phyloP scores from a whole-genome alignment of 2,329 filamentous ascomycete species.

The Cladosporium sp. region DNA sequence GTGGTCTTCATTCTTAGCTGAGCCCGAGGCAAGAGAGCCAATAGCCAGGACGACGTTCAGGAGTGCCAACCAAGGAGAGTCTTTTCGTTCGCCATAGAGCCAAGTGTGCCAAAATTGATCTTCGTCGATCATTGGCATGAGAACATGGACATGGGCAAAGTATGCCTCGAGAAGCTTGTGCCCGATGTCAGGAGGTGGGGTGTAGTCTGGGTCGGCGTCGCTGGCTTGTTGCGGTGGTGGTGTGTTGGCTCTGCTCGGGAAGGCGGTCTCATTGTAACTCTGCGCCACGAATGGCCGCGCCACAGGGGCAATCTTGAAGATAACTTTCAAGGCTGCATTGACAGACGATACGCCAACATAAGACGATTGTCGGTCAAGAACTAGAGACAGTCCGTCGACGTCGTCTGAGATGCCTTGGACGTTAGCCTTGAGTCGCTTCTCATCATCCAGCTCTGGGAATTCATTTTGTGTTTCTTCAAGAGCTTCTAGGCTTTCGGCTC shows the following conservation, averaged over 20 bases:
- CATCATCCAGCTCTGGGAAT: conserved; percentile 60
- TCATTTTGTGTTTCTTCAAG: conserved; percentile 58
- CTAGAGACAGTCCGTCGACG: conserved; percentile 29
- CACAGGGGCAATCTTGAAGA: conserved; percentile 28
- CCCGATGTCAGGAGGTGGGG: conserved; percentile 26
- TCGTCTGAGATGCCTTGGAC: conserved; percentile 38
- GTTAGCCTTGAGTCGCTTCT: conserved; percentile 35
- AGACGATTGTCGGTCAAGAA: conserved; percentile 27
- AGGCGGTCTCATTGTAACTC: conserved; percentile 23
- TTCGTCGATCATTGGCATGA: conserved; percentile 33
- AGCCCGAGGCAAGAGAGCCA: conserved; percentile 26
- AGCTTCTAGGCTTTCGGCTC: conserved; percentile 50
- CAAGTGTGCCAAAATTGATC: conserved; percentile 29
- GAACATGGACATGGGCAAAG: conserved; percentile 27
- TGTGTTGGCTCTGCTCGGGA: conserved; percentile 25
- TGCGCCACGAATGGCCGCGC: conserved; percentile 24
- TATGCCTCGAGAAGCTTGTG: conserved; percentile 29
- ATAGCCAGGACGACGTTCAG: conserved; percentile 31
- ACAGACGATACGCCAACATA: conserved; percentile 31
- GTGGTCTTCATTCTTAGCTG: conserved; percentile 26
- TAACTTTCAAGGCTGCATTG: conserved; percentile 30
- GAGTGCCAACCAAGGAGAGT: conserved; percentile 29
- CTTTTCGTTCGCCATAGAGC: conserved; percentile 26
- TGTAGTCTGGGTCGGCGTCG: conserved; percentile 20
- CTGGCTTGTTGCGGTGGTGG: conserved; percentile 18